Base-by-base conservation (phyloP, 257 asterid species). In the Ballota nigra region DNA sequence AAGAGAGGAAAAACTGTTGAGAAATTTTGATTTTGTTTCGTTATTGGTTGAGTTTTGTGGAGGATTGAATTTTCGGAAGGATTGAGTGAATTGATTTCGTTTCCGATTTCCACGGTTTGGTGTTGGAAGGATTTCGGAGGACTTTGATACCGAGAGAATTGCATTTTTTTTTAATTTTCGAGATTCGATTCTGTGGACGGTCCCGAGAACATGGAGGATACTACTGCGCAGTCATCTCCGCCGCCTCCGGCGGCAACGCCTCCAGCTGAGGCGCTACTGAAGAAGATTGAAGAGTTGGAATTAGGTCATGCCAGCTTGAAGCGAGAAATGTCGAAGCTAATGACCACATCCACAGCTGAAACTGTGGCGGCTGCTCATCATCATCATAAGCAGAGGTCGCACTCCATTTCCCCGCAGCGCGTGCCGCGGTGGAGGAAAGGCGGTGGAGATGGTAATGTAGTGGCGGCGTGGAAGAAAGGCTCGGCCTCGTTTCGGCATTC, bases 231-330 rank as follows among this genome's bases (percentile, higher is more conserved):
- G 65, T 63, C 84, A 47, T 75, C 80, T 51, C 59, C 75, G 64
- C 26, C 74, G 10, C 58, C 78, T 12, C 45, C 78, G 62, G 55
- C 43, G 62, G 34, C 83, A 38, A 3, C 72, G 23, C 86, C 92
- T 22, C 88, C 88, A 52, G 83, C 96, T 10, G 93, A 89, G 79
- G 89, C 84, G 81, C 84, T 94, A 66, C 78, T 94, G 78, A 88
- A 86, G 87, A 94, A 94, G 87, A 91, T 94, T 63, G 83, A 82
- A 8, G 97, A 94, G 63, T 75, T 94, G 9, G 99, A 94, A 82
- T 82, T 82, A 59, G 95, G 97, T 5, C 97, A 94, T 55, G 95
- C 95, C 12, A 88, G 77, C 81, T 81, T 94, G 84, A 88, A 94
- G 83, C 83, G 82, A 56, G 97, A 89, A 85, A 89, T 89, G 91